Evolutionary conservation across 345 rosid species (phyloP), one percentile per base, ranked within the genome.

Genomic region (Rhodamnia argentea): DNA sequence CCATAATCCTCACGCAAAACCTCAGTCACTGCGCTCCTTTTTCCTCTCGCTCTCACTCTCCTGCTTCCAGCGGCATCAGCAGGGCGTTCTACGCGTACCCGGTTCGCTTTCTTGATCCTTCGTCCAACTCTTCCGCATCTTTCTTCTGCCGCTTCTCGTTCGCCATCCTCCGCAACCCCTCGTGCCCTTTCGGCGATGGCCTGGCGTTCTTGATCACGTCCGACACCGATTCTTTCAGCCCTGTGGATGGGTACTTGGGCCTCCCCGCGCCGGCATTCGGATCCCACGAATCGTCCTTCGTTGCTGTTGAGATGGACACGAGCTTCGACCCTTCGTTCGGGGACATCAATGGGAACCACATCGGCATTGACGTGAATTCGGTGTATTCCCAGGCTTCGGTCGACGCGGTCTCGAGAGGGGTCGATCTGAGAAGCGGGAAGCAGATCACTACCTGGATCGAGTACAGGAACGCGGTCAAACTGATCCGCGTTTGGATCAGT

Each of bases 231-330:
- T 96, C 99, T 40, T 94, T 94, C 85, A 88, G 88, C 87, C 91
- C 90, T 86, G 91, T 91, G 23, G 88, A 89, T 32, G 99, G 98
- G 29, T 93, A 90, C 89, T 89, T 93, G 89, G 98, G 96, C 3
- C 93, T 96, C 62, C 96, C 96, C 0, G 92, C 92, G 6, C 90
- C 91, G 3, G 83, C 82, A 55, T 87, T 89, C 13, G 88, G 88
- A 83, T 88, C 90, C 6, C 88, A 88, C 84, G 95, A 92, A 81
- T 93, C 97, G 22, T 92, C 87, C 85, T 86, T 90, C 90, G 7
- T 95, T 3, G 96, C 99, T 9, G 95, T 96, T 42, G 99, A 96
- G 87, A 95, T 96, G 87, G 99, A 95, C 62, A 96, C 98, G 1
- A 85, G 88, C 52, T 93, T 84, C 82, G 93, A 96, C 87, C 93